Evolutionary conservation across 352 stramenopile species (phyloP), one percentile per base, ranked within the genome.

Genomic region (Phytophthora capsici): DNA sequence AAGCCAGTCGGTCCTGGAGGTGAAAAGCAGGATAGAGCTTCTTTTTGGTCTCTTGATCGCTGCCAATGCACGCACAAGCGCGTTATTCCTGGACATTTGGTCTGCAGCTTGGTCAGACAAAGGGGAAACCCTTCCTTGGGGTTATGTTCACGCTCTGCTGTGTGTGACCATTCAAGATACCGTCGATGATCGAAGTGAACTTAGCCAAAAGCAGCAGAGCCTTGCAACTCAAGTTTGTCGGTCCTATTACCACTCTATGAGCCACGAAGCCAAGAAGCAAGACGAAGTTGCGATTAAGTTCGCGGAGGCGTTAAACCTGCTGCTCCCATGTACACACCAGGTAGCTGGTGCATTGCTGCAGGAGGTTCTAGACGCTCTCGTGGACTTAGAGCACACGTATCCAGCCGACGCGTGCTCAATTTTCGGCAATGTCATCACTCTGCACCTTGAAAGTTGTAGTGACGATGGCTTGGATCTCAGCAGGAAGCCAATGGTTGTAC

Each of bases 61-160:
- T 61, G 51, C 52, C 13, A 59, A 45, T 56, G 53, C 46, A 48
- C 38, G 48, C 2, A 63, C 61, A n/a, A 75, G 62, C 56, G 45
- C 40, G 38, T 59, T 68, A 43, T 82, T 92, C 28, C 23, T 92
- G 10, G 55, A 77, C 13, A 52, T 73, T 40, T 91, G 82, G 84
- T 77, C 63, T 6, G 57, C 80, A 51, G 56, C 56, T 30, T 85
- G 77, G 83, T 73, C 75, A 36, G 57, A 63, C 7, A 71, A 71
- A 8, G 20, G 28, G 14, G 57, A 57, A 8, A 43, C 32, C 23
- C 47, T 86, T 30, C 58, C 75, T 30, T 91, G 78, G 78, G 64
- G 65, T 23, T 86, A 86, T 34, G 63, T 86, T 4, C 63, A 78
- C 43, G 69, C 71, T 28, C 49, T 88, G 14, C 36, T 81, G 28